Percentiles rank a stretch among this genome's conserved stretches.
Evolutionary conservation across 2,329 filamentous ascomycete genomes (phyloP).

Genomic region (Colletotrichum eremochloae): DNA sequence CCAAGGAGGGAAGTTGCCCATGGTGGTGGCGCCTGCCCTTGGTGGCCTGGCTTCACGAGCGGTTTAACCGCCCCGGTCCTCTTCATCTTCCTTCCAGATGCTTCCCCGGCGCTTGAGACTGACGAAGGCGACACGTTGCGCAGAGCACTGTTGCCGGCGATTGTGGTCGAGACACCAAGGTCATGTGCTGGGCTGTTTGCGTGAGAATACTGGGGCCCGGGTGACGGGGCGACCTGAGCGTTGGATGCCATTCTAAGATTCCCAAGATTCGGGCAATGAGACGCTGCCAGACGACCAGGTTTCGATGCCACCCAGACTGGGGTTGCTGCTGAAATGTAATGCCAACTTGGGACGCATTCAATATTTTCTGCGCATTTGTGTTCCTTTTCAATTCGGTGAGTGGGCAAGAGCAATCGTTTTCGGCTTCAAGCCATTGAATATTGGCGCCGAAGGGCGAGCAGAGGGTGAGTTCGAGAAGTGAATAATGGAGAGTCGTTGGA

Average conservation of each 20-base stretch:
- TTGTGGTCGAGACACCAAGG: neutral
- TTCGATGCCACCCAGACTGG: neutral
- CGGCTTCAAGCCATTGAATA: neutral
- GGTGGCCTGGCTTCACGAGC: slow-evolving; percentile 13
- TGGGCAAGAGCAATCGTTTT: neutral
- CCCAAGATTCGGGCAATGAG: slow-evolving; percentile 1
- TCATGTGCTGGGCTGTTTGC: neutral
- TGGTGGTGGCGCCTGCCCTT: slow-evolving; percentile 19
- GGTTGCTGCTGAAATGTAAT: neutral
- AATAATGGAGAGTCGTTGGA: slow-evolving; percentile 7
- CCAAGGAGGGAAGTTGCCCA: slow-evolving; percentile 29
- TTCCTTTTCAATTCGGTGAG: accelerated
- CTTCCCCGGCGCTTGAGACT: slow-evolving; percentile 24
- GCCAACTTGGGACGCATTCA: neutral
- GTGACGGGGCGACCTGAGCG: slow-evolving; percentile 4
- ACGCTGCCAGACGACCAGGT: neutral
- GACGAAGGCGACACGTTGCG: slow-evolving; percentile 23
- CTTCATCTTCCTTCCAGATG: slow-evolving; percentile 32
- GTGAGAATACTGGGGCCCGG: neutral
- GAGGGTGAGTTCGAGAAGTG: neutral
- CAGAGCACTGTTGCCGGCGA: neutral
- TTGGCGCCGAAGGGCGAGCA: neutral
- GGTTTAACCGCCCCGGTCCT: slow-evolving; percentile 26
- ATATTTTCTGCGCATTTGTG: neutral
- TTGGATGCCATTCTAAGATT: slow-evolving; percentile 18